A percentile compares a stretch with the other conserved stretches of the same genome.
These are phyloP conservation scores for Saccharomycopsis crataegensis DNA, from an alignment of 1,139 yeast genomes.

Conservation along the genomic window DNA sequence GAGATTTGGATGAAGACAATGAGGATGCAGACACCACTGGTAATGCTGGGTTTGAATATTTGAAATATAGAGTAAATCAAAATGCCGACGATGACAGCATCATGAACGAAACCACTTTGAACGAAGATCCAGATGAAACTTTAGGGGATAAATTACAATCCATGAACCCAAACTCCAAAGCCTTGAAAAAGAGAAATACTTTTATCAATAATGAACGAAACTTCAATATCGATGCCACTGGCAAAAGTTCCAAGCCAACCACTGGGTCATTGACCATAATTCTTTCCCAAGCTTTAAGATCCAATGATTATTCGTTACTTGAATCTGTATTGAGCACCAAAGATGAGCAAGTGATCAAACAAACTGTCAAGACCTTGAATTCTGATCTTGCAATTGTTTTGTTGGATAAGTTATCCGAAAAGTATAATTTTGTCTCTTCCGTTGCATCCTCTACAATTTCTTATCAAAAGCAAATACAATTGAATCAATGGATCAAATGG, in stretches of 20 bases:
- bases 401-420: slow-evolving; percentile 78
- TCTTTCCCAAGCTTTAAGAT: slow-evolving; percentile 62
- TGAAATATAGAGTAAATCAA: slow-evolving; percentile 19
- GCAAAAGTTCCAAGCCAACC: slow-evolving; percentile 29
- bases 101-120: slow-evolving; percentile 28
- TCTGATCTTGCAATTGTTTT: slow-evolving; percentile 67
- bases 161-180: slow-evolving; percentile 32
- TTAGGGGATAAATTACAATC: slow-evolving; percentile 50
- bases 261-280: slow-evolving; percentile 62
- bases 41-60: not conserved
- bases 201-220: slow-evolving; percentile 23
- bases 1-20: slow-evolving; percentile 38
- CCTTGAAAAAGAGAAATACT: slow-evolving; percentile 23
- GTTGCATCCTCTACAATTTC: slow-evolving; percentile 35
- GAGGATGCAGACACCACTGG: slow-evolving; percentile 17
- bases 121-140: slow-evolving; percentile 32
- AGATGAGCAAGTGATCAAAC: slow-evolving; percentile 67
- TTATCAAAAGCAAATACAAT: slow-evolving; percentile 50
- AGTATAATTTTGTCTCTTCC: slow-evolving; percentile 26
- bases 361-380: slow-evolving; percentile 63
- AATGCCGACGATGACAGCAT: slow-evolving; percentile 28
- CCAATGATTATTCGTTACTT: slow-evolving; percentile 61
- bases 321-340: slow-evolving; percentile 76
- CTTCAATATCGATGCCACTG: not conserved
- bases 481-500: slow-evolving; percentile 92